phyloP scores from a whole-genome alignment of 352 stramenopile species.

The Globisporangium megalacanthum region DNA sequence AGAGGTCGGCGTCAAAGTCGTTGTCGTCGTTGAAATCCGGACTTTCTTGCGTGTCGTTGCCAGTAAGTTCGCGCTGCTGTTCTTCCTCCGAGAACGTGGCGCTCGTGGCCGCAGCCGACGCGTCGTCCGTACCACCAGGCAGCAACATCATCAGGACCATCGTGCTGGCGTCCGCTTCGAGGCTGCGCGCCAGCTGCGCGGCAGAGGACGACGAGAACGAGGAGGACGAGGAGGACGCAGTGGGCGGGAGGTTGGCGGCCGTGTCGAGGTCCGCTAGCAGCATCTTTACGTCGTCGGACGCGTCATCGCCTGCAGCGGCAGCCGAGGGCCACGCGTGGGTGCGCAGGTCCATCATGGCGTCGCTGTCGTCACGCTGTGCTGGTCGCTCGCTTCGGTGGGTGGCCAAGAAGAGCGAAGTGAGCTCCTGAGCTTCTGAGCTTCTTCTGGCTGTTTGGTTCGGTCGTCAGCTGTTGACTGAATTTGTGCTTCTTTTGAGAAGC shows the following conservation, averaged over 20 bases:
- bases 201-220: no score
- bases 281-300: slow-evolving; percentile 6
- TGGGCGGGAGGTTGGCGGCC: background rate
- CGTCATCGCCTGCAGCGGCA: background rate
- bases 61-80: slow-evolving; percentile 9
- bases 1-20: slow-evolving; percentile 15
- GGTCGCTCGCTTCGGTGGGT: background rate
- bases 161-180: slow-evolving; percentile 12
- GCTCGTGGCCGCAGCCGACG: background rate
- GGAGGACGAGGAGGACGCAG: background rate
- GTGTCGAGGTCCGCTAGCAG: slow-evolving; percentile 8
- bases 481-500: no score
- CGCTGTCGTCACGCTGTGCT: background rate
- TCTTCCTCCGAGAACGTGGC: slow-evolving; percentile 11
- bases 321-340: background rate
- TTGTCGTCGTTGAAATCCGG: slow-evolving; percentile 12
- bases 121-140: background rate
- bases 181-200: slow-evolving; percentile 3
- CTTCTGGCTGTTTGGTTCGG: no score
- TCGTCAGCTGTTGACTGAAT: no score
- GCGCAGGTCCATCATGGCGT: slow-evolving; percentile 7
- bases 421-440: no score
- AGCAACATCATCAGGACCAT: slow-evolving; percentile 16
- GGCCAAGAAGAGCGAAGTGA: no score
- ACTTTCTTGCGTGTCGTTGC: slow-evolving; percentile 10